phyloP scores from a whole-genome alignment of 768 basidiomycete species.

The Auricularia sp. region DNA sequence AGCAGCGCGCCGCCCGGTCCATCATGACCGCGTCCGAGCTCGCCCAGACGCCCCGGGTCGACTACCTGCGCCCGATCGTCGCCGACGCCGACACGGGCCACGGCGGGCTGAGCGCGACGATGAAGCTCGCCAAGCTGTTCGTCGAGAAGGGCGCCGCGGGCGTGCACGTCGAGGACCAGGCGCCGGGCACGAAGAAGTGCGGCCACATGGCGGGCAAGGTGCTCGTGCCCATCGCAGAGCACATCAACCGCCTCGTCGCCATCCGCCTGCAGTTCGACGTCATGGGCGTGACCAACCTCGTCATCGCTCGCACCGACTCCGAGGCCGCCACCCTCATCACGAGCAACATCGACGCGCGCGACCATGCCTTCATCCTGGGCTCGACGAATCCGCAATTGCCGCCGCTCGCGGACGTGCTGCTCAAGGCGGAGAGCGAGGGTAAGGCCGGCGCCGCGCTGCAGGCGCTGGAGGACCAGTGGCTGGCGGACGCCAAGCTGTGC shows the following conservation, averaged over 20 bases:
- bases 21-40: constrained; percentile 61
- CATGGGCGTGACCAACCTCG: constrained; percentile 94
- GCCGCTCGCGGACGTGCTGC: constrained; percentile 73
- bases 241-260: constrained; percentile 95
- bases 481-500: constrained; percentile 61
- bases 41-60: constrained; percentile 57
- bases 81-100: constrained; percentile 98
- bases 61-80: constrained; percentile 89
- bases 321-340: constrained; percentile 97
- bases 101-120: constrained; percentile 93
- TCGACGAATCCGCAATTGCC: constrained; percentile 63
- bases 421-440: constrained; percentile 71
- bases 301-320: constrained; percentile 90
- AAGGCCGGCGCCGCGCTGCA: constrained; percentile 74
- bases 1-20: constrained; percentile 77
- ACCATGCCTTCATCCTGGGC: constrained; percentile 95
- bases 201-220: constrained; percentile 95
- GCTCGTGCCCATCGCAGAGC: constrained; percentile 92
- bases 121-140: constrained; percentile 98
- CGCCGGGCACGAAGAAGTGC: constrained; percentile 93
- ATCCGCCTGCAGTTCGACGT: constrained; percentile 97
- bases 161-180: constrained; percentile 97
- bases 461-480: constrained; percentile 83
- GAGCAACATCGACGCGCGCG: constrained; percentile 93
- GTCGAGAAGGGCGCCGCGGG: constrained; percentile 98